A percentile compares a stretch with the other conserved stretches of the same genome.
These are phyloP conservation scores for Meyerozyma smithsonii DNA, from an alignment of 1,139 yeast genomes.

Conservation along the genomic window DNA sequence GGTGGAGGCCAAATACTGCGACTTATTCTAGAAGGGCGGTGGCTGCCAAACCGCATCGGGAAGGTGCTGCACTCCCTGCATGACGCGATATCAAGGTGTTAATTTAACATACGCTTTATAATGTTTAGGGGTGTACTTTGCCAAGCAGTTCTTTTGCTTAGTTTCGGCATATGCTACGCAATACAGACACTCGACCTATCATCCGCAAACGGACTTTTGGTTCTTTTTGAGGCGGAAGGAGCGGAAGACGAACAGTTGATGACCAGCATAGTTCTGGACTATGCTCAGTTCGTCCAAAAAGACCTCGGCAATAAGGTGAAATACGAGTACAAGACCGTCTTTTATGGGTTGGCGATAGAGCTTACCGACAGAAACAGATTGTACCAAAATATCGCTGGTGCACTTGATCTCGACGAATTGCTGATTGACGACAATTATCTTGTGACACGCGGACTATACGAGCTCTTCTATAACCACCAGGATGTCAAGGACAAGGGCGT, in stretches of 20 bases:
- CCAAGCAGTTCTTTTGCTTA: not conserved
- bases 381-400: not conserved
- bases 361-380: slow-evolving; percentile 4
- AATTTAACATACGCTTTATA: not conserved
- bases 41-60: not conserved
- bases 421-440: not conserved
- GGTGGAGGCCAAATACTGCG: slow-evolving; percentile 41
- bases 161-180: not conserved
- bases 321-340: slow-evolving; percentile 8
- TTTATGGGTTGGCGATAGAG: slow-evolving; percentile 11
- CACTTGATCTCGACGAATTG: slow-evolving; percentile 1
- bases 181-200: not conserved
- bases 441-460: not conserved
- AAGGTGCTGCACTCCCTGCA: slow-evolving; percentile 1
- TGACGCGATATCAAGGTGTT: not conserved
- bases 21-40: slow-evolving; percentile 5
- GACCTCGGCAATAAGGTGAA: slow-evolving; percentile 7
- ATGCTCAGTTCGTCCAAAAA: slow-evolving; percentile 2
- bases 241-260: not conserved
- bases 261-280: not conserved
- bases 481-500: not conserved
- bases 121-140: not conserved
- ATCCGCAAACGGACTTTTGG: not conserved
- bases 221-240: not conserved
- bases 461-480: not conserved